Conservation (phyloP, 1,284 basidiomycete genomes). For the Sporisorium sorghi region DNA sequence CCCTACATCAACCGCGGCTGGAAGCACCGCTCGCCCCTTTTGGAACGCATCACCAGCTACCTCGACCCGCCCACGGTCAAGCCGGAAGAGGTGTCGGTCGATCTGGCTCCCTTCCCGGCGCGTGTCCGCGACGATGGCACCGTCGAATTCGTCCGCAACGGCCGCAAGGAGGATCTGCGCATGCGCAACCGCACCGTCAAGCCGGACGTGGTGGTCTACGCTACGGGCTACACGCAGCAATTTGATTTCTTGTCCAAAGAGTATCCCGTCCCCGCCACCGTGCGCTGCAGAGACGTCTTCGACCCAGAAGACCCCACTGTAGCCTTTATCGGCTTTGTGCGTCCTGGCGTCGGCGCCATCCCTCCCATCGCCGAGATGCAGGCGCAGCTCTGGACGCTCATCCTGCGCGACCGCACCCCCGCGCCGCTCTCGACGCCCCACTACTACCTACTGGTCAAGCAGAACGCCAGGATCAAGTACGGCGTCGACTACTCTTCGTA, state of each 20-base stretch:
- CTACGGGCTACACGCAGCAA: conserved; percentile 71
- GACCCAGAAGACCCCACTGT: conserved; percentile 73
- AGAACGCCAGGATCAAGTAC: conserved; percentile 75
- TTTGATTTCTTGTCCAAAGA: conserved; percentile 73
- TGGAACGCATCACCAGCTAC: conserved; percentile 55
- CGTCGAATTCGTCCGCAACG: conserved; percentile 72
- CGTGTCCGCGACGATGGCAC: conserved; percentile 72
- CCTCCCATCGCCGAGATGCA: conserved; percentile 79
- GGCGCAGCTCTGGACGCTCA: conserved; percentile 75
- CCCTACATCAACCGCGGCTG: conserved; percentile 72
- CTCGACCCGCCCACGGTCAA: conserved; percentile 72
- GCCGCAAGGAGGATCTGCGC: conserved; percentile 71
- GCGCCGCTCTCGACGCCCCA: conserved; percentile 72
- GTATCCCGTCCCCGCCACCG: conserved; percentile 74
- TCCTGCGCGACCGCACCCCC: conserved; percentile 72
- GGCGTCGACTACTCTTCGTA: conserved; percentile 75
- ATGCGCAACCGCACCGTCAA: conserved; percentile 72
- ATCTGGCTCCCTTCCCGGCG: conserved; percentile 76
- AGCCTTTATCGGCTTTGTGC: conserved; percentile 76
- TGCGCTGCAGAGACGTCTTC: conserved; percentile 74
- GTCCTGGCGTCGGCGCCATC: conserved; percentile 76
- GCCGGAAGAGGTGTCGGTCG: conserved; percentile 73
- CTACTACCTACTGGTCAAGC: conserved; percentile 75
- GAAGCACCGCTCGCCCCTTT: conserved; percentile 71
- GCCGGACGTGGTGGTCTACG: conserved; percentile 74